A percentile compares a stretch with the other conserved stretches of the same genome.
Conservation (phyloP, 768 basidiomycete genomes). For the Leucocoprinus sp. region DNA sequence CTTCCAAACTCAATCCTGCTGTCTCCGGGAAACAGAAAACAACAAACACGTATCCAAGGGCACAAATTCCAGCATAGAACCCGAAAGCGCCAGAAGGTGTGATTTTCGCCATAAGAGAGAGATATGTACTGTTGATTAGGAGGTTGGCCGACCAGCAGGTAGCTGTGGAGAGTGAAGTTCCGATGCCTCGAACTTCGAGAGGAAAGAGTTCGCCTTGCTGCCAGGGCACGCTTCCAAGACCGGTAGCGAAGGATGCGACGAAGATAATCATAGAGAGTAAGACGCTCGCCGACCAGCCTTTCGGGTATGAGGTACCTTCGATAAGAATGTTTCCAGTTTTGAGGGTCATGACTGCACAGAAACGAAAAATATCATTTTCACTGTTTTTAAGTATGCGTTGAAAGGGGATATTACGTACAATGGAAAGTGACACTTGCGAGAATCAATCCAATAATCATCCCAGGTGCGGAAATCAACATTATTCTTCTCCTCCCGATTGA, state of each 20-base stretch:
- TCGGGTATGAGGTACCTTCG: conserved; percentile 49
- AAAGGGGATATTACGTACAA: no score
- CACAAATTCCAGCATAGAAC: conserved; percentile 67
- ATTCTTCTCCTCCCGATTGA: conserved; percentile 61
- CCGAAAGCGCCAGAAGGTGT: conserved; percentile 73
- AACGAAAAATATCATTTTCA: no score
- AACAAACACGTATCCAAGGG: conserved; percentile 64
- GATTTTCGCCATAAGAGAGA: conserved; percentile 66
- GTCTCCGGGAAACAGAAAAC: conserved; percentile 76
- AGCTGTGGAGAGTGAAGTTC: conserved; percentile 65
- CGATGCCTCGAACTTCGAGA: conserved; percentile 74
- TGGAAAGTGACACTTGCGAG: conserved; percentile 61
- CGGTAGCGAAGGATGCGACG: conserved; percentile 74
- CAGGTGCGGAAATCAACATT: conserved; percentile 63
- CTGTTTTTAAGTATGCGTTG: no score
- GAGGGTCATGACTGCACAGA: conserved; percentile 58
- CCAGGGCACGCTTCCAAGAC: conserved; percentile 79
- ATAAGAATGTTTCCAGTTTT: conserved; percentile 54
- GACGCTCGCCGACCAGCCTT: conserved; percentile 57
- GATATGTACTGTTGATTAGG: conserved; percentile 72
- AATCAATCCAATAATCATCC: conserved; percentile 60
- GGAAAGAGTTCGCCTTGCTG: conserved; percentile 81
- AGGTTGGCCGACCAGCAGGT: conserved; percentile 76
- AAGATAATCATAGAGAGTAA: conserved; percentile 78
- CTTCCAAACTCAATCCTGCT: conserved; percentile 62